Base-by-base conservation (phyloP, 768 basidiomycete genomes). In the Chalciporus sphaerocephalus region DNA sequence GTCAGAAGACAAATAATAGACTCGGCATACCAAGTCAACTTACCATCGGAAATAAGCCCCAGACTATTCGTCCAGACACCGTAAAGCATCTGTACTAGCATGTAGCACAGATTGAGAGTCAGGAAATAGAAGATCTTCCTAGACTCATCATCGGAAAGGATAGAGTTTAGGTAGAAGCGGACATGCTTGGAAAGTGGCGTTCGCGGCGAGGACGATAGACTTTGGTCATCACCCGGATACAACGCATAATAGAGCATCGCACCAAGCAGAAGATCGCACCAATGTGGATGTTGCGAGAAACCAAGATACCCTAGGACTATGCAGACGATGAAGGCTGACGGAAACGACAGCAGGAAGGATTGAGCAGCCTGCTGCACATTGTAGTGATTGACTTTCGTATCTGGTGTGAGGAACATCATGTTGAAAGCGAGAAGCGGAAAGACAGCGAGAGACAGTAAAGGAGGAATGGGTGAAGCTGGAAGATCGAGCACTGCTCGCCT, bases 31-130 rank as follows among this genome's bases (percentile, higher is more conserved):
- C 12, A 15, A 9, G 22, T 16, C 4, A 23, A 34, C 79, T 56
- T 52, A 95, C 95, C 94, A 62, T 99, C 96, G 9, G 93, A 96
- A 46, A 99, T 98, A 27, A 99, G 71, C 6, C 96, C 96, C 38
- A 99, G 67, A 55, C 89, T 92, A 58, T 99, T 99, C 34, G 96
- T 99, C 87, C 93, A 93, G 21, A 98, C 83, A 8, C 96, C 96
- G 63, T 94, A 96, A 48, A 92, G 62, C 90, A 97, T 92, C 68
- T 99, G 96, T 10, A 99, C 83, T 33, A 88, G 74, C 96, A 99
- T 98, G 68, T 92, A 99, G 52, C 80, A 85, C 68, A 98, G 72
- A 66, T 99, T 99, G 38, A 99, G 73, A 66, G 94, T 76, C 40
- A 98, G 73, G 69, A 99, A 99, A 67, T 95, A 97, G 67, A 94